Base-by-base conservation (phyloP, 2,329 filamentous ascomycete species). In the Clathrospora elynae region DNA sequence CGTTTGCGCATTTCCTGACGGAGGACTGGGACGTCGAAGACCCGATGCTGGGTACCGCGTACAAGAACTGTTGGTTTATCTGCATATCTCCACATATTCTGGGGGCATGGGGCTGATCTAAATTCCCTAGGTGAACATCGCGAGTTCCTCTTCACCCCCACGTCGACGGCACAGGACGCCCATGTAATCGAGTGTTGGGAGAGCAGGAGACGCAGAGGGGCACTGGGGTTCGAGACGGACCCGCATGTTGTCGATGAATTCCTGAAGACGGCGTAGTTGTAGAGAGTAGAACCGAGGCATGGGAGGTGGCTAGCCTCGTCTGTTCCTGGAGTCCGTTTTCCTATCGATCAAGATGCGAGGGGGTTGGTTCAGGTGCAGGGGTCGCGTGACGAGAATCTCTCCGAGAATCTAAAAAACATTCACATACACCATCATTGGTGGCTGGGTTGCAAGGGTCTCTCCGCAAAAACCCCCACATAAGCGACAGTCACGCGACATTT, bases 1-100 rank as follows among this genome's bases (percentile, higher is more conserved):
- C 87, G 1, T 87, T 91, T 57, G 66, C 95, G 59, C 90, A 96
- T 67, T 95, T 89, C 60, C 73, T 96, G 51, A 93, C 88, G 0
- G 82, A 90, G 55, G 90, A 95, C 61, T 95, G 85, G 82, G 52
- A 63, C 26, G 61, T 62, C 9, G 53, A 46, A 9, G 57, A 67
- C 32, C 58, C 62, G 1, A 62, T 66, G 60, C 56, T 47, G 2
- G 51, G 57, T 20, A 67, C 58, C 9, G 61, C 64, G 16, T 70
- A 62, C 44, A 40, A 54, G 8, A 69, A 70, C 35, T 69, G 67
- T 59, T 38, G 6, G 55, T 57, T 11, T 3, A 17, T 22, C 12
- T 19, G 24, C 12, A 17, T 17, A 12, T 14, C 23, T 42, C 8
- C 12, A 17, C 23, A 8, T 11, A 14, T 9, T 5, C 6, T 12